A percentile compares a stretch with the other conserved stretches of the same genome.
Conservation (phyloP, 768 basidiomycete genomes). For the Suillus tomentosus region DNA sequence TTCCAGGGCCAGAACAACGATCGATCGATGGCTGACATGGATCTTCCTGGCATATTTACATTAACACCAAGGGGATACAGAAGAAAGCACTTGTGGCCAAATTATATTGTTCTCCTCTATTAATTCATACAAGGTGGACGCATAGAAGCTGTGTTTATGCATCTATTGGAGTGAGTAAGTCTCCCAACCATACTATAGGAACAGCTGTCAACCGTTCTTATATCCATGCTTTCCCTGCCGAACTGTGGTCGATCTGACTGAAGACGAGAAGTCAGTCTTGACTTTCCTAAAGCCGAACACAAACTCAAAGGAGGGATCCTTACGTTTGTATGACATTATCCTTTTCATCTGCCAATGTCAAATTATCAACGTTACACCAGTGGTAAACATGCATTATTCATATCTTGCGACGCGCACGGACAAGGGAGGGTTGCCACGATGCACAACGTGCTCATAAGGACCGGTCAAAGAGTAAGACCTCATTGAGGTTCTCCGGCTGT, state of each 20-base stretch:
- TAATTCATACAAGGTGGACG: constrained; percentile 75
- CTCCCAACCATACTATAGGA: background rate
- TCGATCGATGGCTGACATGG: constrained; percentile 73
- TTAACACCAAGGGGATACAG: constrained; percentile 84
- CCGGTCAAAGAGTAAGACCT: constrained; percentile 66
- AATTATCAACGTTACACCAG: constrained; percentile 37
- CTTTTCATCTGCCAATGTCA: background rate
- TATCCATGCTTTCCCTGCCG: constrained; percentile 75
- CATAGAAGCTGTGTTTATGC: constrained; percentile 70
- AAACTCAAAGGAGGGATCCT: constrained; percentile 84
- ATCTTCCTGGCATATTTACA: constrained; percentile 75
- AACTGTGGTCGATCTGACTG: constrained; percentile 78
- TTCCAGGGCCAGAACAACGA: constrained; percentile 80
- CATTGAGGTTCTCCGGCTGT: constrained; percentile 57
- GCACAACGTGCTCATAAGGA: constrained; percentile 75
- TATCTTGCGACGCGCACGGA: constrained; percentile 69
- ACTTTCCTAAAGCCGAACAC: constrained; percentile 80
- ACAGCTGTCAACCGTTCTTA: constrained; percentile 12
- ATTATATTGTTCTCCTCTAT: constrained; percentile 2
- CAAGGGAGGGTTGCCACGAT: constrained; percentile 67
- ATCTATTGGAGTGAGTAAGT: constrained; percentile 91
- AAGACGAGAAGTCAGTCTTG: constrained; percentile 76
- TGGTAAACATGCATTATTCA: constrained; percentile 90
- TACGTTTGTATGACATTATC: constrained; percentile 48
- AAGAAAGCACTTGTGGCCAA: too few species aligned